These are phyloP conservation scores for Telfairia occidentalis DNA, from an alignment of 331 rosid genomes.

Conservation along the genomic window DNA sequence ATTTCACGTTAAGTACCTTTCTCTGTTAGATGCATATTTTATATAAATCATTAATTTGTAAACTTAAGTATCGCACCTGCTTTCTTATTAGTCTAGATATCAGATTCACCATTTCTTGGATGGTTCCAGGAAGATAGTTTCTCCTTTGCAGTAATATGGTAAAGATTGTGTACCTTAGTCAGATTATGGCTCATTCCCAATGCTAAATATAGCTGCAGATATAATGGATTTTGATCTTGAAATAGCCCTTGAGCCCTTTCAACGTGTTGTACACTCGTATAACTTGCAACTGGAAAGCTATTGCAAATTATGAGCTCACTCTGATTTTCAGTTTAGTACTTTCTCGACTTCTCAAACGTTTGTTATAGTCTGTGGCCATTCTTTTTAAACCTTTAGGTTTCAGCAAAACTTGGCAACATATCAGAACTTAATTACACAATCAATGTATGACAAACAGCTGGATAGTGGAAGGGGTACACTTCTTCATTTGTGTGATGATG, in stretches of 20 bases:
- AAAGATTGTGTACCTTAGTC: neutral
- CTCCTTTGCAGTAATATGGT: neutral
- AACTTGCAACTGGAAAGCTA: neutral
- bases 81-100: neutral
- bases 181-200: neutral
- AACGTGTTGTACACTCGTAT: neutral
- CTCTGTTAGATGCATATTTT: neutral
- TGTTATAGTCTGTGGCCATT: slow-evolving; percentile 3
- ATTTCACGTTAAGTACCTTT: slow-evolving; percentile 60
- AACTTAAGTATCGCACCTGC: neutral
- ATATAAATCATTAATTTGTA: neutral
- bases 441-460: slow-evolving; percentile 94
- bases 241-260: neutral
- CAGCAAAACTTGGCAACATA: slow-evolving; percentile 76
- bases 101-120: neutral
- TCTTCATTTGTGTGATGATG: slow-evolving; percentile 96
- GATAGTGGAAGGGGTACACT: slow-evolving; percentile 98
- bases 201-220: neutral
- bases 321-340: neutral
- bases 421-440: slow-evolving; percentile 90
- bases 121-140: neutral
- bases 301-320: neutral
- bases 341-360: neutral
- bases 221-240: neutral
- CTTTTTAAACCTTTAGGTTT: slow-evolving; percentile 35